Conservation (phyloP, 495 filamentous ascomycete species). For the Cladorrhinum samala region DNA sequence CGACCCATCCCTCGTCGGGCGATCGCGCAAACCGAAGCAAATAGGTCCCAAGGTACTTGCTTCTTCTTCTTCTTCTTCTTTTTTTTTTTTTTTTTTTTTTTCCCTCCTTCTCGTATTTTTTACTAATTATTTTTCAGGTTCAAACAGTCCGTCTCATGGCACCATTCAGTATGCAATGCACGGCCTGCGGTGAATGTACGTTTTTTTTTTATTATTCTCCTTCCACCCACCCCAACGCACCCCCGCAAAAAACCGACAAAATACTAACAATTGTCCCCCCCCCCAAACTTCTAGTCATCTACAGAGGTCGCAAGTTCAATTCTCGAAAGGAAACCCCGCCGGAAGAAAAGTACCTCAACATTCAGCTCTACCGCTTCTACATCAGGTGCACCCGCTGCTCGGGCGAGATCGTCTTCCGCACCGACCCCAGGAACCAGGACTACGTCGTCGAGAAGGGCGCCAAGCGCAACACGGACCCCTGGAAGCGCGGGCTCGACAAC, state of each 20-base stretch:
- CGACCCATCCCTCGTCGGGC: conserved; percentile 76
- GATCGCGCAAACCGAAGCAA: conserved; percentile 60
- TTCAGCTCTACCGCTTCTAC: conserved; percentile 89
- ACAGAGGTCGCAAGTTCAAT: conserved; percentile 95
- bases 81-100: too few species aligned
- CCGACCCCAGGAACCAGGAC: conserved; percentile 91
- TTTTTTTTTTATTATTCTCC: too few species aligned
- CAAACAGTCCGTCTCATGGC: conserved; percentile 95
- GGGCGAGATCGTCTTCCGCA: conserved; percentile 88
- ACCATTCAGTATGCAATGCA: conserved; percentile 91
- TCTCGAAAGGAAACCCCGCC: conserved; percentile 83
- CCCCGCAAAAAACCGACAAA: too few species aligned
- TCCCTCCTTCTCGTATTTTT: too few species aligned
- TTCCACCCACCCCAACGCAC: too few species aligned
- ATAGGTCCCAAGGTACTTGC: too few species aligned
- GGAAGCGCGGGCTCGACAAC: conserved; percentile 58
- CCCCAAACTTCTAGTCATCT: too few species aligned
- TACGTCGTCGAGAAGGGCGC: conserved; percentile 69
- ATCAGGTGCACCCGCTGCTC: conserved; percentile 89
- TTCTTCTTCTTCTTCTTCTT: too few species aligned
- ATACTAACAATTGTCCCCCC: too few species aligned
- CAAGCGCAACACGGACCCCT: conserved; percentile 88
- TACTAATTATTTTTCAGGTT: too few species aligned
- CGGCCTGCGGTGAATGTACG: conserved; percentile 85
- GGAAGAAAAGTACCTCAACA: conserved; percentile 83